Conservation (phyloP, 768 basidiomycete genomes). For the Termitomyces heimii region DNA sequence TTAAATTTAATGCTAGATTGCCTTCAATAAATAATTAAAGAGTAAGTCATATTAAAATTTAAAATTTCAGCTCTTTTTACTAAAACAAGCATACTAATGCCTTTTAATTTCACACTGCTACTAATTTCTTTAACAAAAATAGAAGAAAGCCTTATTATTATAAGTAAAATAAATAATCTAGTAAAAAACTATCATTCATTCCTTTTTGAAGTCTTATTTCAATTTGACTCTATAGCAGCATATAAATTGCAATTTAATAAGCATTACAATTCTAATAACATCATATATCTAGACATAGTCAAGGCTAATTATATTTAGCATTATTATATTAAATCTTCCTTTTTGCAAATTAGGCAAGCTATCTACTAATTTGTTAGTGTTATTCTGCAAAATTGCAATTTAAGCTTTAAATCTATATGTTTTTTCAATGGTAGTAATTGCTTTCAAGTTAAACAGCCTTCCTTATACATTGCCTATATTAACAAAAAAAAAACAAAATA, state of each 20-base stretch:
- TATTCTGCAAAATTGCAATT: too few relatives aligned
- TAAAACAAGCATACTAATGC: background rate
- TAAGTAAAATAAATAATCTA: background rate
- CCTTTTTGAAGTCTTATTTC: background rate
- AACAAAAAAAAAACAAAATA: too few relatives aligned
- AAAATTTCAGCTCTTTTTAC: rapidly evolving
- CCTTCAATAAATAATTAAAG: background rate
- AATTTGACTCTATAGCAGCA: background rate
- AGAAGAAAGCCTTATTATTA: background rate
- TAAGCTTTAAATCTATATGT: too few relatives aligned
- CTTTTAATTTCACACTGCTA: background rate
- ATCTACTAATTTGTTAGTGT: too few relatives aligned
- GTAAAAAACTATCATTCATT: background rate
- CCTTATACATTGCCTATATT: too few relatives aligned
- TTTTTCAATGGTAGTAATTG: too few relatives aligned
- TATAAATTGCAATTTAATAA: background rate
- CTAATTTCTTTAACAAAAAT: background rate
- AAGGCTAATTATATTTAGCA: too few relatives aligned
- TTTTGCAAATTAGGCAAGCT: too few relatives aligned
- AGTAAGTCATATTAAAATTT: background rate
- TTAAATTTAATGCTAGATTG: background rate
- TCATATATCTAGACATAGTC: background rate
- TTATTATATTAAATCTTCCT: too few relatives aligned
- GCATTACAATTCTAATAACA: background rate
- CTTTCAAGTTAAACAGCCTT: too few relatives aligned